These are phyloP conservation scores for Fusarium sp. DNA, from an alignment of 2,329 filamentous ascomycete species.

Conservation along the genomic window DNA sequence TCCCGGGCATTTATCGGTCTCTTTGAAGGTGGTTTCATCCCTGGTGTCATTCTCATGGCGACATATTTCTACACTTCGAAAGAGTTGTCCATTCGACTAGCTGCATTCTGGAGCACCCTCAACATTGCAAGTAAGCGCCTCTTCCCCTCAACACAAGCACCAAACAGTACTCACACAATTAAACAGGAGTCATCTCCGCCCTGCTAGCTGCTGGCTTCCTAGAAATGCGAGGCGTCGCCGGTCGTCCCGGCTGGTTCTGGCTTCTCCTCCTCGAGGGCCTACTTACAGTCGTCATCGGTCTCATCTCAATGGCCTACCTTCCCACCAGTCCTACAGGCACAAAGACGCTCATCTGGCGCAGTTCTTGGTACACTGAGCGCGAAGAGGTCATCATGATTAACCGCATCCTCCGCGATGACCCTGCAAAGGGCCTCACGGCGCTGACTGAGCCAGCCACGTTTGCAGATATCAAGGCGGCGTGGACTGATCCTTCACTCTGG, in stretches of 20 bases:
- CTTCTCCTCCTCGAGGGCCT: slow-evolving; percentile 56
- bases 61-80: slow-evolving; percentile 78
- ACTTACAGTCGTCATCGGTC: slow-evolving; percentile 63
- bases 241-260: slow-evolving; percentile 66
- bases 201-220: slow-evolving; percentile 58
- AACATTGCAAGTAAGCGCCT: slow-evolving; percentile 50
- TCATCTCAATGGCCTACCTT: slow-evolving; percentile 67
- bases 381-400: slow-evolving; percentile 79
- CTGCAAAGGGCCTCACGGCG: slow-evolving; percentile 61
- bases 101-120: slow-evolving; percentile 73
- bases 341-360: slow-evolving; percentile 67
- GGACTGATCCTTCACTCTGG: slow-evolving; percentile 60
- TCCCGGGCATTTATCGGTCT: slow-evolving; percentile 64
- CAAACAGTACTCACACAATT: slow-evolving; percentile 47
- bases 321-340: slow-evolving; percentile 74
- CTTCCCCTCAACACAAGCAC: slow-evolving; percentile 21
- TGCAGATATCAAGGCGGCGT: slow-evolving; percentile 56
- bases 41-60: slow-evolving; percentile 71
- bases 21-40: slow-evolving; percentile 68
- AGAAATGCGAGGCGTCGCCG: slow-evolving; percentile 60
- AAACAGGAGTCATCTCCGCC: slow-evolving; percentile 58
- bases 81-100: slow-evolving; percentile 74
- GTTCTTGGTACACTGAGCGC: slow-evolving; percentile 73
- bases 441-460: slow-evolving; percentile 56
- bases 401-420: slow-evolving; percentile 63